Base-by-base conservation (phyloP, 2,329 filamentous ascomycete species). In the Ophiostoma quercus region DNA sequence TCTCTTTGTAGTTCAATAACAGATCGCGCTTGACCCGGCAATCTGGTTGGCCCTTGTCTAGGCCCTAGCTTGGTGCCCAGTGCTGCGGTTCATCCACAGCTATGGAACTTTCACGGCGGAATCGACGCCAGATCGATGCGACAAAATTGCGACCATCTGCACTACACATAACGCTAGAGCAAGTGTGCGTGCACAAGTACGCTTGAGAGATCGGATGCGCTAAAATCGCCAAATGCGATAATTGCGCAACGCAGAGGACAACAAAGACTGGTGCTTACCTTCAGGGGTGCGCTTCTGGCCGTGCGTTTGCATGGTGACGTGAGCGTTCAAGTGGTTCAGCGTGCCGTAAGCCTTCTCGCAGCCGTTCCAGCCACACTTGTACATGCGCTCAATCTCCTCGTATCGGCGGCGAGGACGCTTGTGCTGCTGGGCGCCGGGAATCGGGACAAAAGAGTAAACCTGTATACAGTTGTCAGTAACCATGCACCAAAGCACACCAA, bases 301-400 rank as follows among this genome's bases (percentile, higher is more conserved):
- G 76, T 99, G 95, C 72, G 92, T 95, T 79, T 99, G 95, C 95
- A 98, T 98, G 16, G 95, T 98, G 67, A 99, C 95, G 77, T 99
- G 95, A 54, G 95, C 95, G 77, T 99, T 99, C 75, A 99, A 80
- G 79, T 99, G 95, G 79, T 99, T 99, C 72, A 99, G 82, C 66
- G 95, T 99, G 71, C 95, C 95, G 75, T 99, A 99, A 2, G 95
- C 95, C 82, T 99, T 99, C 80, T 99, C 95, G 77, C 95, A 99
- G 9, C 94, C 94, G 74, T 97, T 94, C 92, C 93, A 98, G 34
- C 94, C 95, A 77, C 95, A 99, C 81, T 98, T 98, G 84, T 99
- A 98, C 95, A 99, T 98, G 77, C 95, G 90, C 83, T 99, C 95
- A 75, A 99, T 99, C 79, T 99, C 95, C 80, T 99, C 95, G 76